Evolutionary conservation across 208 protist species (phyloP).

Genomic region (Endotrypanum monterogeii): DNA sequence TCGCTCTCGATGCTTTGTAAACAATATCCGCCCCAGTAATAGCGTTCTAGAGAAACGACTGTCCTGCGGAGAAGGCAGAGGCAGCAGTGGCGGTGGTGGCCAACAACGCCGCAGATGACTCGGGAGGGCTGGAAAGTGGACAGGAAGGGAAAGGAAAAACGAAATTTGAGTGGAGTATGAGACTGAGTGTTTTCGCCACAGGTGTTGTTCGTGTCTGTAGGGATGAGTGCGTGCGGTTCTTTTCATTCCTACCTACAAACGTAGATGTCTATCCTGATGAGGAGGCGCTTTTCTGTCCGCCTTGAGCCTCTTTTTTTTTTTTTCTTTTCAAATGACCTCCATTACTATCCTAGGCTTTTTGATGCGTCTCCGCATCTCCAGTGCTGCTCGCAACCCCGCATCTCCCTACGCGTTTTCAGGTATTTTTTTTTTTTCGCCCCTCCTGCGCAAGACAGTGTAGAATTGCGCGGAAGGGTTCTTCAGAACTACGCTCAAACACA

Average conservation of each 20-base stretch:
- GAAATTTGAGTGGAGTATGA: too few species aligned
- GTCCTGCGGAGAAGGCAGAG: neutral
- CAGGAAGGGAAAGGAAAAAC: neutral
- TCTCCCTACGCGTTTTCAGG: too few species aligned
- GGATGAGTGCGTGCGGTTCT: neutral
- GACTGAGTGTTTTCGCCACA: neutral
- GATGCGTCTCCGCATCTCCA: too few species aligned
- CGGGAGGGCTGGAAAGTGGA: neutral
- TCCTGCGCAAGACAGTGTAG: too few species aligned
- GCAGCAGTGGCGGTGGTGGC: neutral
- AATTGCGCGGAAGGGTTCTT: too few species aligned
- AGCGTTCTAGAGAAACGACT: neutral
- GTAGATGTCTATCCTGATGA: neutral
- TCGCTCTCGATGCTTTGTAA: slow-evolving; percentile 43
- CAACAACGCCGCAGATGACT: neutral
- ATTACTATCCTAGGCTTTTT: too few species aligned
- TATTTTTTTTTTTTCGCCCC: too few species aligned
- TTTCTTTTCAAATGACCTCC: neutral
- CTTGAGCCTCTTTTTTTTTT: neutral
- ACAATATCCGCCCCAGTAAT: slow-evolving; percentile 6
- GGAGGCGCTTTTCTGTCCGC: neutral
- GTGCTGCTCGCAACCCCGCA: too few species aligned
- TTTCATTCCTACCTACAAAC: neutral
- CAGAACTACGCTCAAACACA: too few species aligned
- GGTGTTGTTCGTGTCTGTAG: neutral